Base-by-base conservation (phyloP, 2,329 filamentous ascomycete species). In the Fusarium sp. region DNA sequence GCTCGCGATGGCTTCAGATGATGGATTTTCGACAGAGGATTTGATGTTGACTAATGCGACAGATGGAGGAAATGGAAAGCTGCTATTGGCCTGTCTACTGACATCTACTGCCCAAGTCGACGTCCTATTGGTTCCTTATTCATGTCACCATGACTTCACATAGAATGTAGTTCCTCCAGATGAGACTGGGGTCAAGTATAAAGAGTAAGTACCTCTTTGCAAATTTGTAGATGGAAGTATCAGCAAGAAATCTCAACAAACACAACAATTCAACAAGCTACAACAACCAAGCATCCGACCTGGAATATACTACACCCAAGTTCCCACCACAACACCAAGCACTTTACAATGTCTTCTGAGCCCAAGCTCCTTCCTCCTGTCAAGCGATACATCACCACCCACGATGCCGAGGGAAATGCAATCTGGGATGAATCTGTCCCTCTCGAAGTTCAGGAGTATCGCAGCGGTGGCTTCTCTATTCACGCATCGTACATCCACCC, bases 351-450 rank as follows among this genome's bases (percentile, higher is more conserved):
- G 69, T 66, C 68, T 50, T 71, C 72, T 6, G 52, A 67, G n/a
- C 20, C 70, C 8, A 40, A 73, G 35, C 40, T 67, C 31, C 73
- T 76, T 13, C 71, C 69, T 45, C 61, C 67, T 16, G 35, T 77
- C 66, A 68, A 47, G 42, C 69, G 72, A 22, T 74, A 72, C 61
- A 76, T 78, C 67, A 74, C 76, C 34, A 74, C 70, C 2, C 73
- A 76, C 29, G 65, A 78, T 58, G 62, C 45, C 34, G 27, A 71
- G 20, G 70, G 75, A 22, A 70, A 74, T 34, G 67, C 74, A 47
- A 66, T 70, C 16, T 77, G 73, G 69, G 69, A 78, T 31, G 65
- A 59, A 2, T 67, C 63, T 4, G 24, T 78, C 35, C 72, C 72
- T 4, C 16, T 62, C 22, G 42, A 74, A 35, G 69, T 76, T 31